A percentile compares a stretch with the other conserved stretches of the same genome.
Conservation (phyloP, 805 yeast species). For the Metschnikowia lunata region DNA sequence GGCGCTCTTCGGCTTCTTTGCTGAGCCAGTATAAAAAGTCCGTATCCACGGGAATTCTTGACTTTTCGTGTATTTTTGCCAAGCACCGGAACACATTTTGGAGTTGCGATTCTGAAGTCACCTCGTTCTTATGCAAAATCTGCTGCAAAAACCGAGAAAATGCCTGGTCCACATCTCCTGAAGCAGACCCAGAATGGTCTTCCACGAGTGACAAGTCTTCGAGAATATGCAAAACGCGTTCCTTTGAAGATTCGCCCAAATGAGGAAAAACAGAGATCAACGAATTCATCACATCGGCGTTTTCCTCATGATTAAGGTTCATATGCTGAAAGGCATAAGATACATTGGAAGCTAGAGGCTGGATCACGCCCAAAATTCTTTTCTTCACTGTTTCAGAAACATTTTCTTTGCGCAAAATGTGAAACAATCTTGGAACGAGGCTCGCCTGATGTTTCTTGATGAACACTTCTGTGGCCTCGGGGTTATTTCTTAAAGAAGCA, state of each 20-base stretch:
- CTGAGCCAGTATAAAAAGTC: conserved; percentile 65
- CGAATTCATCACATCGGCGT: conserved; percentile 19
- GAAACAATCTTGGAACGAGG: conserved; percentile 21
- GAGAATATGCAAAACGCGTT: conserved; percentile 43
- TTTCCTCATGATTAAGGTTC: conserved; percentile 11
- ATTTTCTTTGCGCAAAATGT: conserved; percentile 14
- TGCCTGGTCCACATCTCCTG: conserved; percentile 17
- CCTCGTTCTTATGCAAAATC: conserved; percentile 22
- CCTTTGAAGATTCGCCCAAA: conserved; percentile 27
- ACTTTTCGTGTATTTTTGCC: conserved; percentile 29
- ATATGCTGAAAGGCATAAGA: conserved; percentile 30
- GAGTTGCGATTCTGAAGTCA: conserved; percentile 36
- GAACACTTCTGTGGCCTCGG: conserved; percentile 47
- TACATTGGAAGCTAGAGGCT: conserved; percentile 38
- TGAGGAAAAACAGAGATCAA: conserved; percentile 26
- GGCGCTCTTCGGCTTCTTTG: conserved; percentile 32
- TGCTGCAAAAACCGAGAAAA: conserved; percentile 37
- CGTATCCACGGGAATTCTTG: conserved; percentile 25
- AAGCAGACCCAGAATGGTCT: not conserved
- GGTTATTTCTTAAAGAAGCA: conserved; percentile 70
- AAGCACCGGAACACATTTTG: conserved; percentile 25
- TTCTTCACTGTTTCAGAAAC: conserved; percentile 37
- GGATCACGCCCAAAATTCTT: conserved; percentile 49
- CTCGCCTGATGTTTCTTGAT: conserved; percentile 16
- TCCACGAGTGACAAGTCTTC: conserved; percentile 36